Base-by-base conservation (phyloP, 139 green algal genomes). In the Ettlia oleoabundans region DNA sequence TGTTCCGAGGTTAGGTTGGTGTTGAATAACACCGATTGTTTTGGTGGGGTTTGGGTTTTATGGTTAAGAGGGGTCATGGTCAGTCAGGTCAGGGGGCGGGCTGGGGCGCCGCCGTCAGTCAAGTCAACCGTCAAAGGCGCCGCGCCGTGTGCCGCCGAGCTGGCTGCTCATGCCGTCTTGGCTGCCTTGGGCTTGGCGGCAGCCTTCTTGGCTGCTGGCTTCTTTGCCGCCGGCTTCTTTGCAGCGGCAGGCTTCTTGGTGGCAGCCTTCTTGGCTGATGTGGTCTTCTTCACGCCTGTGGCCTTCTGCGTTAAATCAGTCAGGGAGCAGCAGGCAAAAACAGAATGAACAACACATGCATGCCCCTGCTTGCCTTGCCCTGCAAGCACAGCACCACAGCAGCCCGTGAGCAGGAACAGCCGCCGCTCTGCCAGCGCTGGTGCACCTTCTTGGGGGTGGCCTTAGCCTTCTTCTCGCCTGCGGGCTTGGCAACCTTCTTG, bases 261-360 rank as follows among this genome's bases (percentile, higher is more conserved):
- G 83, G 80, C 67, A 84, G 76, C 78, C 87, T 91, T 76, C 82
- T 80, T 80, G 26, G 35, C n/a, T 65, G 72, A 10, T n/a, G 66
- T 26, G 32, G 66, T 26, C 66, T 80, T 80, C 72, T 73, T 73
- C n/a, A 37, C 72, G 38, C 26, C 35, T 66, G 72, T 41, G 21
- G 70, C 70, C 47, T 62, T 78, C 47, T 78, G 64, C 47, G 19
- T n/a, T n/a, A n/a, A n/a, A n/a, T n/a, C n/a, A n/a, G n/a, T n/a
- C n/a, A n/a, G n/a, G n/a, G n/a, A n/a, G n/a, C n/a, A n/a, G n/a
- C n/a, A n/a, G n/a, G n/a, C n/a, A n/a, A n/a, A n/a, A n/a, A n/a
- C n/a, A n/a, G n/a, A n/a, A n/a, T n/a, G n/a, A n/a, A n/a, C n/a
- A n/a, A n/a, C n/a, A n/a, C n/a, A n/a, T n/a, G n/a, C n/a, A n/a